Evolutionary conservation across 73 alveolate species (phyloP).

Genomic region (Blepharisma japonicum): DNA sequence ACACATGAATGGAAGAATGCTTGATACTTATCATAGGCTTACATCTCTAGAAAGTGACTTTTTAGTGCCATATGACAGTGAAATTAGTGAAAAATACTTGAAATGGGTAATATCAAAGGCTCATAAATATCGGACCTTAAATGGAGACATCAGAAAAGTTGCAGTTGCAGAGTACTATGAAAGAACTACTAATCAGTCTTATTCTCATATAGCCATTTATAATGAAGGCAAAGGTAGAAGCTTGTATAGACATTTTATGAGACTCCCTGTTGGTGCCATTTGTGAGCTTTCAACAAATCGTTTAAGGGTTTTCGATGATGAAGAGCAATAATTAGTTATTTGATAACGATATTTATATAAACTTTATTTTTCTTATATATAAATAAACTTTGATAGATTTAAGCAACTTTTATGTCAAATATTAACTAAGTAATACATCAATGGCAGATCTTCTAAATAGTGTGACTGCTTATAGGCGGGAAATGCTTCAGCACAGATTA

Average conservation of each 20-base stretch:
- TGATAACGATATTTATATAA: too few relatives aligned
- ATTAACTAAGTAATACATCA: too few relatives aligned
- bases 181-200: background rate
- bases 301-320: background rate
- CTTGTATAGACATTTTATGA: constrained; percentile 35
- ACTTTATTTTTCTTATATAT: too few relatives aligned
- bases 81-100: constrained; percentile 45
- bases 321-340: background rate
- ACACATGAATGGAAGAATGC: constrained; percentile 65
- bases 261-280: constrained; percentile 30
- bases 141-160: constrained; percentile 39
- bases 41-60: constrained; percentile 43
- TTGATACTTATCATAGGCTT: constrained; percentile 52
- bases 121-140: constrained; percentile 43
- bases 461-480: too few relatives aligned
- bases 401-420: too few relatives aligned
- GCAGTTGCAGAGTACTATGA: constrained; percentile 29
- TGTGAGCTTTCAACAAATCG: constrained; percentile 28
- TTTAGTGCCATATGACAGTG: constrained; percentile 60
- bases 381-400: too few relatives aligned
- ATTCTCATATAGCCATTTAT: constrained; percentile 27
- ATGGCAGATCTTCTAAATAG: too few relatives aligned
- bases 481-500: too few relatives aligned
- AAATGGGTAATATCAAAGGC: constrained; percentile 46
- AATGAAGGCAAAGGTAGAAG: constrained; percentile 28